phyloP scores from a whole-genome alignment of 371 early-diverging fungal species.

The Smittium mucronatum region DNA sequence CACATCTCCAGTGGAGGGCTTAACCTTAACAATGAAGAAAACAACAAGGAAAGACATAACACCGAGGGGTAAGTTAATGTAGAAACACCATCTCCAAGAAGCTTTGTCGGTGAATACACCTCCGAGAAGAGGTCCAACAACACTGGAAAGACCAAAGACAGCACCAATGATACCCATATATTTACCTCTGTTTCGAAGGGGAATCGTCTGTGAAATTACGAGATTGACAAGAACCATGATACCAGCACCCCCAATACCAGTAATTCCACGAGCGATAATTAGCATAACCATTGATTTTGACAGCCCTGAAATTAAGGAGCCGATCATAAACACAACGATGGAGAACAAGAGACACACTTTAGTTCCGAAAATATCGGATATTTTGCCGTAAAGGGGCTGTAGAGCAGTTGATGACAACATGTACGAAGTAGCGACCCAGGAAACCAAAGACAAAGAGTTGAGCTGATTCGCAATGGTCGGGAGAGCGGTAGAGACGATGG shows the following conservation, averaged over 20 bases:
- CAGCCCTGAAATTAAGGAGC: slow-evolving; percentile 41
- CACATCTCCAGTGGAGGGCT: slow-evolving; percentile 30
- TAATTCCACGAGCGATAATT: slow-evolving; percentile 52
- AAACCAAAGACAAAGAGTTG: slow-evolving; percentile 30
- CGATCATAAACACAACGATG: slow-evolving; percentile 36
- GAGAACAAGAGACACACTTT: slow-evolving; percentile 35
- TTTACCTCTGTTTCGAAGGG: slow-evolving; percentile 37
- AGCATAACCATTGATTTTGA: slow-evolving; percentile 41
- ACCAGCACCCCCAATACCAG: slow-evolving; percentile 60
- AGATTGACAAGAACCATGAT: slow-evolving; percentile 44
- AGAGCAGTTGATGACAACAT: slow-evolving; percentile 42
- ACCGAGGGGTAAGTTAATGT: slow-evolving; percentile 61
- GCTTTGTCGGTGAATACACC: slow-evolving; percentile 51
- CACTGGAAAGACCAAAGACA: slow-evolving; percentile 46
- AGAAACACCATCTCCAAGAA: slow-evolving; percentile 56
- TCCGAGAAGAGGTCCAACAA: slow-evolving; percentile 58
- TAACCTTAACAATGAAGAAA: slow-evolving; percentile 37
- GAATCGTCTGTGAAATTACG: slow-evolving; percentile 24
- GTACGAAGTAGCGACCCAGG: slow-evolving; percentile 39
- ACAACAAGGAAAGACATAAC: slow-evolving; percentile 39
- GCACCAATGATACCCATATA: slow-evolving; percentile 41
- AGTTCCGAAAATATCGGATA: slow-evolving; percentile 37
- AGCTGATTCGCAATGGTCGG: slow-evolving; percentile 61
- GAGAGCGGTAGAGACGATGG: slow-evolving; percentile 60
- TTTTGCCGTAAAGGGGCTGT: slow-evolving; percentile 41